Evolutionary conservation across 2,329 filamentous ascomycete species (phyloP), one percentile per base, ranked within the genome.

Genomic region (Microthyrium microscopicum): DNA sequence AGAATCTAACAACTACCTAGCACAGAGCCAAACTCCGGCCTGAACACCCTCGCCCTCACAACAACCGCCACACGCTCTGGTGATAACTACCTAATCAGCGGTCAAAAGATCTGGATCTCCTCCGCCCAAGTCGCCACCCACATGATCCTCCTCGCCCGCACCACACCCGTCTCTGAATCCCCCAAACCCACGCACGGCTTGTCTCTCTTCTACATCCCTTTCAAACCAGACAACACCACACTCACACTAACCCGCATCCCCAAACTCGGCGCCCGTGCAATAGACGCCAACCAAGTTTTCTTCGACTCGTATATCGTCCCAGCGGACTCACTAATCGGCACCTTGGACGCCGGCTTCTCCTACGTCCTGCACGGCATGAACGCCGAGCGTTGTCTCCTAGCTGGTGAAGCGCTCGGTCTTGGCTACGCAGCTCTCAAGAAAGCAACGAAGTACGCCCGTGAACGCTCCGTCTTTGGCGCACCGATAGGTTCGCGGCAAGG

Each of bases 31-130:
- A 76, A 84, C 41, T 74, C 78, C 0, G 81, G 82, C 0, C 67
- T 91, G 1, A 77, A 91, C 38, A 91, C 81, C 0, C 58, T 85
- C 8, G 69, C 73, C 26, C 58, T 91, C 3, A 64, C 62, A 25
- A 87, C 80, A 0, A 55, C 57, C 5, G 81, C 81, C 1, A 64
- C 53, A 20, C 68, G 64, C 42, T 67, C 71, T 15, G 68, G 68
- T 0, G 58, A 66, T 11, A 64, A 60, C 4, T 91, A 85, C 49
- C 60, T 56, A 1, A 64, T 91, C 8, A 70, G 70, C 0, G 81
- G 82, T 0, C 79, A 87, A 49, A 91, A 91, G 57, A 85, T 87
- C 38, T 91, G 82, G 82, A 91, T 89, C 35, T 81, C 80, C 0
- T 85, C 73, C 34, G 82, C 82, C 0, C 80, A 91, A 49, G 77